A percentile compares a stretch with the other conserved stretches of the same genome.
Conservation (phyloP, 805 yeast species). For the Wickerhamiella azymoides region DNA sequence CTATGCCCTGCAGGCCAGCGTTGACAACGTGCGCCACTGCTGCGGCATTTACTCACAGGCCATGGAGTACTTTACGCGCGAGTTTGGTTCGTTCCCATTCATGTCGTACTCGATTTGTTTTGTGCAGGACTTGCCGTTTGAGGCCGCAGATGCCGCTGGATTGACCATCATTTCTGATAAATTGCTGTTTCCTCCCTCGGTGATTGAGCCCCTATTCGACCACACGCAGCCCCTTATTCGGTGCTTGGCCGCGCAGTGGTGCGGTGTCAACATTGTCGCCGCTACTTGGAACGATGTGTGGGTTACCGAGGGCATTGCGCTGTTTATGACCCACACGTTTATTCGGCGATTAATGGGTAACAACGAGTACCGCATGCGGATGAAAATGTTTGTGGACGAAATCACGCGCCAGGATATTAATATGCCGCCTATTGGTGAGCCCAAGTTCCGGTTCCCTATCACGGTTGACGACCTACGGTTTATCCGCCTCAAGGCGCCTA, state of each 20-base stretch:
- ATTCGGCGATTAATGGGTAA: constrained; percentile 60
- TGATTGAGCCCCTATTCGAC: constrained; percentile 64
- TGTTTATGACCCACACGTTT: constrained; percentile 68
- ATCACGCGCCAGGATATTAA: constrained; percentile 66
- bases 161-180: constrained; percentile 46
- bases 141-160: constrained; percentile 58
- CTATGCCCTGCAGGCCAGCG: constrained; percentile 24
- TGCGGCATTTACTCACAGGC: constrained; percentile 67
- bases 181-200: constrained; percentile 54
- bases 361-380: constrained; percentile 63
- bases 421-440: constrained; percentile 67
- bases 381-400: constrained; percentile 49
- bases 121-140: constrained; percentile 27
- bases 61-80: constrained; percentile 68
- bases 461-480: constrained; percentile 49
- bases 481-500: constrained; percentile 66
- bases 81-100: constrained; percentile 88
- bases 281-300: constrained; percentile 66
- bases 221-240: constrained; percentile 55
- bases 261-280: constrained; percentile 84
- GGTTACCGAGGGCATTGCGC: constrained; percentile 77
- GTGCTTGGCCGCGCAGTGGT: constrained; percentile 78
- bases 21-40: constrained; percentile 40
- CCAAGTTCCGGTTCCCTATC: constrained; percentile 52
- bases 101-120: constrained; percentile 67